phyloP scores from a whole-genome alignment of 345 rosid species.

The Lepidium africanum region DNA sequence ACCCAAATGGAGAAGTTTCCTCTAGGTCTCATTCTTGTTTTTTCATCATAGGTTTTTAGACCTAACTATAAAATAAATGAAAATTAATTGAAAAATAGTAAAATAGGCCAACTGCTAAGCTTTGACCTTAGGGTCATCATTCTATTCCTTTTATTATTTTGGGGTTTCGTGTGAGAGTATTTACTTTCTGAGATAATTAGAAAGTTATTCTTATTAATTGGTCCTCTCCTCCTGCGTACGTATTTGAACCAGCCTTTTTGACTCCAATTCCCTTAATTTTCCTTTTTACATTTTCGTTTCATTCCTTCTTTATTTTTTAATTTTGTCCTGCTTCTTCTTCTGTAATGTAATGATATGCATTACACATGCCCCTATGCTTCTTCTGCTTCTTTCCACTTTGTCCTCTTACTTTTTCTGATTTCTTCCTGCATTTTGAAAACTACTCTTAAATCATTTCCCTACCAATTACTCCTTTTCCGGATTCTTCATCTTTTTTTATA shows the following conservation, averaged over 20 bases:
- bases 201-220: background rate
- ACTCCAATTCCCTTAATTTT: conserved; percentile 14
- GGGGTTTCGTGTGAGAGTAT: conserved; percentile 13
- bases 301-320: background rate
- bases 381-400: conserved; percentile 23
- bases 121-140: conserved; percentile 33
- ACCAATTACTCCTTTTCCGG: background rate
- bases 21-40: conserved; percentile 1
- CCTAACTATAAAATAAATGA: background rate
- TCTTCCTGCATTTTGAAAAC: conserved; percentile 9
- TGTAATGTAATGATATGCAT: background rate
- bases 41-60: background rate
- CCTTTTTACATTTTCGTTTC: conserved; percentile 3
- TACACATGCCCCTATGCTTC: conserved; percentile 23
- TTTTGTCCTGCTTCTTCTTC: background rate
- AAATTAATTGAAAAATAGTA: background rate
- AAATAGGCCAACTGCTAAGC: conserved; percentile 29
- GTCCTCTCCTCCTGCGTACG: conserved; percentile 19
- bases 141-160: background rate
- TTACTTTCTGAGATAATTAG: conserved; percentile 5
- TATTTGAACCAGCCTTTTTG: conserved; percentile 20
- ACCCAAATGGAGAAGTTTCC: conserved; percentile 31
- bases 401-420: conserved; percentile 20
- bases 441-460: conserved; percentile 18
- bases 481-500: background rate